Evolutionary conservation across 768 basidiomycete genomes (phyloP).

Genomic region (Coprinopsis cinerea): DNA sequence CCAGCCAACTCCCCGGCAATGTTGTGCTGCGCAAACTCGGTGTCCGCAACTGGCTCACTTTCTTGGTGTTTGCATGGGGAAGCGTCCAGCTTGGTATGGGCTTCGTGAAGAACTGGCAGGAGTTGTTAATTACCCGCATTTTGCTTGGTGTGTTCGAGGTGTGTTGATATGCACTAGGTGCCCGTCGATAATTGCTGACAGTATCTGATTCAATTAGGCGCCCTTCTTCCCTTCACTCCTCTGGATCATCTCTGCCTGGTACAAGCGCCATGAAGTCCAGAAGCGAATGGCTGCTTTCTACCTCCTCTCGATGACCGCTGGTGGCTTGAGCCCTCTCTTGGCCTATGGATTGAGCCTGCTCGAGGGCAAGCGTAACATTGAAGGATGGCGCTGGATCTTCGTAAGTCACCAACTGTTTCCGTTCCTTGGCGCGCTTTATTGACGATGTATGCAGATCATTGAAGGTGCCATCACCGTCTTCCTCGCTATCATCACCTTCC

Average conservation of each 20-base stretch:
- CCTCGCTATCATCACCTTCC: constrained; percentile 18
- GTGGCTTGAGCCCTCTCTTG: constrained; percentile 21
- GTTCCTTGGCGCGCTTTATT: neutral
- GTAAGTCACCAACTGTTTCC: constrained; percentile 9
- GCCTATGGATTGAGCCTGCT: constrained; percentile 20
- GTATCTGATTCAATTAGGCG: constrained; percentile 22
- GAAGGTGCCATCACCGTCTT: constrained; percentile 22
- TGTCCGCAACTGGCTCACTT: constrained; percentile 38
- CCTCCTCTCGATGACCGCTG: constrained; percentile 17
- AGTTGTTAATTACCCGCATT: constrained; percentile 35
- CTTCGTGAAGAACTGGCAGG: constrained; percentile 35
- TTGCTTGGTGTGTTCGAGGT: constrained; percentile 40
- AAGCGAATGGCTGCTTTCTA: constrained; percentile 23
- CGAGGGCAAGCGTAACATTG: constrained; percentile 15
- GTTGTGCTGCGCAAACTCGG: constrained; percentile 37
- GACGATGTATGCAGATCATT: constrained; percentile 15
- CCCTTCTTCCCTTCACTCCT: constrained; percentile 41
- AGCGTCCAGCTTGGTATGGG: constrained; percentile 41
- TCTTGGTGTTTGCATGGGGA: constrained; percentile 38
- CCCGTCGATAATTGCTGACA: neutral
- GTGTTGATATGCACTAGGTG: neutral
- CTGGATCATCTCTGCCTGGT: constrained; percentile 43
- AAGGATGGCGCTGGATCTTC: constrained; percentile 26
- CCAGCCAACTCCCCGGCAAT: constrained; percentile 42
- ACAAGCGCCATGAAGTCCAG: constrained; percentile 26